Evolutionary conservation across 2,329 filamentous ascomycete genomes (phyloP).

Genomic region (Colletotrichum lindemuthianum): DNA sequence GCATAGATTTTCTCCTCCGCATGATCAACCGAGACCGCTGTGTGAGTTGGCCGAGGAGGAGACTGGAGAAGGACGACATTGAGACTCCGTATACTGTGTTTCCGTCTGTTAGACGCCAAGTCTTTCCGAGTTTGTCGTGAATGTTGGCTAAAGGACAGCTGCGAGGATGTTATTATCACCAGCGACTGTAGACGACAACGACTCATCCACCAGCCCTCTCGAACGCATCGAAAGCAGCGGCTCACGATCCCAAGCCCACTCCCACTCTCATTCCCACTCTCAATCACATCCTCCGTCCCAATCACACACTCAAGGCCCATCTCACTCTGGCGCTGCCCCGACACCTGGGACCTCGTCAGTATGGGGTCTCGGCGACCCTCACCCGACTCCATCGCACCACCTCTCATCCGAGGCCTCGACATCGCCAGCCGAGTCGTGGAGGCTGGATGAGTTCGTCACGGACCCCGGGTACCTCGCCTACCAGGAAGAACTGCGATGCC

Average conservation of each 20-base stretch:
- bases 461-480: constrained; percentile 56
- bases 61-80: no score
- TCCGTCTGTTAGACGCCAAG: not conserved
- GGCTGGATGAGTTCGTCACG: constrained; percentile 47
- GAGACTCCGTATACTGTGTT: no score
- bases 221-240: constrained; percentile 16
- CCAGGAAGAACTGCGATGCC: constrained; percentile 56
- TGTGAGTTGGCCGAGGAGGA: no score
- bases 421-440: constrained; percentile 44
- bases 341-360: constrained; percentile 15
- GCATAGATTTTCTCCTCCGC: no score
- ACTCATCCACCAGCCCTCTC: constrained; percentile 10
- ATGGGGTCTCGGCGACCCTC: constrained; percentile 20
- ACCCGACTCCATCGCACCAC: constrained; percentile 25
- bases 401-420: constrained; percentile 34
- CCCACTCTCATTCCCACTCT: not conserved
- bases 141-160: not conserved
- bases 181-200: constrained; percentile 1
- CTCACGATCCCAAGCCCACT: not conserved
- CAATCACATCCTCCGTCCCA: constrained; percentile 4
- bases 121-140: not conserved
- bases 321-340: constrained; percentile 15
- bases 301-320: not conserved
- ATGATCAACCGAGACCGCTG: no score
- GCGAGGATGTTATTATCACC: constrained; percentile 19